These are phyloP conservation scores for Trichomonascaceae sp. DNA, from an alignment of 1,139 yeast species.

Conservation along the genomic window DNA sequence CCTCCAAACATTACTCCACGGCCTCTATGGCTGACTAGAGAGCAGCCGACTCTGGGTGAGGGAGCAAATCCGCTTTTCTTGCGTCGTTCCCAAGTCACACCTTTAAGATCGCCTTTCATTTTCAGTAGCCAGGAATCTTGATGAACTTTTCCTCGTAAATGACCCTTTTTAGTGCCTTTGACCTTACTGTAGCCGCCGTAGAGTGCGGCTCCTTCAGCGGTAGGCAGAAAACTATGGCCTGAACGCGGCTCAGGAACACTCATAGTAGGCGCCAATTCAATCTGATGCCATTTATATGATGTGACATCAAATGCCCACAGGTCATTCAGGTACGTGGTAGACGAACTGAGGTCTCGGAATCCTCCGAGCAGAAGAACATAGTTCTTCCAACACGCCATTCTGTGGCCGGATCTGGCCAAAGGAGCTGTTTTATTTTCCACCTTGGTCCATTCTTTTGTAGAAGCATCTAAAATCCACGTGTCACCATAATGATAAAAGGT, in stretches of 20 bases:
- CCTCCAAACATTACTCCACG: constrained; percentile 95
- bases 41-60: constrained; percentile 90
- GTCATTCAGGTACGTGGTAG: constrained; percentile 78
- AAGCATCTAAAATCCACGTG: constrained; percentile 86
- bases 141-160: constrained; percentile 88
- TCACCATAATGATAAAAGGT: constrained; percentile 96
- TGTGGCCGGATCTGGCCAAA: constrained; percentile 83
- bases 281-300: constrained; percentile 83
- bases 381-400: constrained; percentile 89
- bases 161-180: constrained; percentile 72
- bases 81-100: constrained; percentile 80
- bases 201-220: constrained; percentile 74
- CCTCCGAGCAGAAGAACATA: constrained; percentile 85
- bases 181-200: constrained; percentile 96
- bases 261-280: constrained; percentile 79
- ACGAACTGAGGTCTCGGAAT: constrained; percentile 79
- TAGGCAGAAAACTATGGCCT: constrained; percentile 84
- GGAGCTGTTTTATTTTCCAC: constrained; percentile 74
- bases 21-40: constrained; percentile 82
- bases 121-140: constrained; percentile 82
- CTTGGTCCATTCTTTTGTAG: constrained; percentile 84
- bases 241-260: constrained; percentile 85
- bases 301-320: constrained; percentile 91
- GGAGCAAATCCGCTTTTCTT: constrained; percentile 87
- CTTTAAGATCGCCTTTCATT: constrained; percentile 81